These are phyloP conservation scores for Pseudonitzschia multistriata DNA, from an alignment of 108 stramenopile genomes.

Conservation along the genomic window DNA sequence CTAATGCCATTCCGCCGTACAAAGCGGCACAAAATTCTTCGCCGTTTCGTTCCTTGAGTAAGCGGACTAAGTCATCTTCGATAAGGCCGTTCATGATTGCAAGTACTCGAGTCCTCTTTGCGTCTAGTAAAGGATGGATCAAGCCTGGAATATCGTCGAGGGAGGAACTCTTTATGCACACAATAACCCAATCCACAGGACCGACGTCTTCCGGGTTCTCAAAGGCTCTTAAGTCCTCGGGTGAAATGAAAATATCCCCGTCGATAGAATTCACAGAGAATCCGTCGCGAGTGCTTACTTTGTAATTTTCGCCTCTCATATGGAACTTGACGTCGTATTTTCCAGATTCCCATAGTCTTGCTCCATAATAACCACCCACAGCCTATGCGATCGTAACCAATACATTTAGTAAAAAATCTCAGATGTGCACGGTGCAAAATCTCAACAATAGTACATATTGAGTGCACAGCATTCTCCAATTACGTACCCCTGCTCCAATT, in stretches of 20 bases:
- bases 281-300: constrained; percentile 47
- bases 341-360: constrained; percentile 70
- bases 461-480: no score
- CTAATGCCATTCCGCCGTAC: constrained; percentile 82
- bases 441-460: no score
- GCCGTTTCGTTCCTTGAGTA: constrained; percentile 33
- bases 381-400: constrained; percentile 15
- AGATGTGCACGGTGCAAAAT: no score
- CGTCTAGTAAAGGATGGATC: constrained; percentile 55
- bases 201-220: constrained; percentile 37
- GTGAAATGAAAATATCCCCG: constrained; percentile 69
- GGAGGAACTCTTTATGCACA: constrained; percentile 64
- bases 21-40: constrained; percentile 59
- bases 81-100: constrained; percentile 87
- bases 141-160: constrained; percentile 57
- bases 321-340: constrained; percentile 66
- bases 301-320: constrained; percentile 67
- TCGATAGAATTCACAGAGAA: constrained; percentile 59
- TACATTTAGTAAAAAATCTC: not conserved
- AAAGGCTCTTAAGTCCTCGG: constrained; percentile 54
- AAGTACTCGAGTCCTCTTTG: constrained; percentile 53
- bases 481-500: constrained; percentile 1
- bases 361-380: constrained; percentile 71
- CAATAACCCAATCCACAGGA: constrained; percentile 78
- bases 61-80: constrained; percentile 67